phyloP scores from a whole-genome alignment of 2,329 filamentous ascomycete species.

The Lasiodiplodia gonubiensis region DNA sequence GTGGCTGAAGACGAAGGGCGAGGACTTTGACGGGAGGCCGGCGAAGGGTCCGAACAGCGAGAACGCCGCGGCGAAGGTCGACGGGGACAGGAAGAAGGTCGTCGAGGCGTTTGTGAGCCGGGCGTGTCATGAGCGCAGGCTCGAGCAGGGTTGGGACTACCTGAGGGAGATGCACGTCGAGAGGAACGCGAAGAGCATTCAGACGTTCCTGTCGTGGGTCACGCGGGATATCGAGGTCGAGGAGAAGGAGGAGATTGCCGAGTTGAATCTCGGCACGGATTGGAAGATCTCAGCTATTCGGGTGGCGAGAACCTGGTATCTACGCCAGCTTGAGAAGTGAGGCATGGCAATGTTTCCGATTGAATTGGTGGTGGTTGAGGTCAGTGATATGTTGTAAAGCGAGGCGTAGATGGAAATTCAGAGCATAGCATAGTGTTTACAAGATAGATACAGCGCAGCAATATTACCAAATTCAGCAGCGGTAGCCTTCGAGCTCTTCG shows the following conservation, averaged over 20 bases:
- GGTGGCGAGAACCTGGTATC: background rate
- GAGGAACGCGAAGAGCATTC: background rate
- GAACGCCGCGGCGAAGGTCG: no score
- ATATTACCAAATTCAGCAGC: no score
- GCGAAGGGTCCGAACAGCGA: background rate
- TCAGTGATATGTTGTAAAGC: background rate
- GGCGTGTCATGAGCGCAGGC: background rate
- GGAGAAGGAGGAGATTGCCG: background rate
- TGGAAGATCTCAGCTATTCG: background rate
- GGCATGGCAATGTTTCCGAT: background rate
- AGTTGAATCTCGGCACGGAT: background rate
- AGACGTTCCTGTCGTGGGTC: background rate
- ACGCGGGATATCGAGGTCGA: background rate
- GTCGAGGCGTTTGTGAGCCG: background rate
- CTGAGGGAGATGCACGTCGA: background rate
- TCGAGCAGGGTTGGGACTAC: background rate
- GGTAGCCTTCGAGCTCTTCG: no score
- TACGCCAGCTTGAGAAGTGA: background rate
- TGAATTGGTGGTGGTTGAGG: background rate
- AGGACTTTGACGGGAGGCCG: background rate
- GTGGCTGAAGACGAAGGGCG: background rate
- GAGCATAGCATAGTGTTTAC: no score
- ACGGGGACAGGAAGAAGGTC: background rate
- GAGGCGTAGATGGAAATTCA: no score
- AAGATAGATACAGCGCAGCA: no score